Evolutionary conservation across 2,329 filamentous ascomycete species (phyloP), one percentile per base, ranked within the genome.

Genomic region (Fusarium sp.): DNA sequence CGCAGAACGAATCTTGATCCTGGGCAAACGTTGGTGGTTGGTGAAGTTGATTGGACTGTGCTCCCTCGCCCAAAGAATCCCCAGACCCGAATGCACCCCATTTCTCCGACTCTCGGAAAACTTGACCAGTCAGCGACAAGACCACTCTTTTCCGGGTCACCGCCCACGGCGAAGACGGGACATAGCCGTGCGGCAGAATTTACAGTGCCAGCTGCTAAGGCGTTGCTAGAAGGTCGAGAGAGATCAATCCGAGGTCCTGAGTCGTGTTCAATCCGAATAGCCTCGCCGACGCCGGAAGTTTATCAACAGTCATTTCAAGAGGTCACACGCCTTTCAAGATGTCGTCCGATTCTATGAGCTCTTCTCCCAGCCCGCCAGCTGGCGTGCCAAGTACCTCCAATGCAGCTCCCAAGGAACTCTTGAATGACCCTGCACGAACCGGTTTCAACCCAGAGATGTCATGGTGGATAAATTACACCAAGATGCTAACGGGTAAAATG

Each of bases 391-490:
- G 61, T 46, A 55, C 60, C 18, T 56, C 68, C 26, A 40, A 53
- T 58, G 38, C 58, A 61, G 55, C 40, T n/a, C 64, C 72, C 53
- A 76, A 74, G 63, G 77, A 83, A 76, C 79, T 87, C 72, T 72
- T 82, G 69, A 90, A 90, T 78, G 86, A 90, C 78, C 88, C 88
- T 42, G 78, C 83, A 61, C 83, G 86, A 68, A 90, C 88, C 22
- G 88, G 88, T 70, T 91, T 90, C 83, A 87, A 90, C 79, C 88
- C 89, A 52, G 74, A 83, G 71, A 85, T 83, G 45, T 80, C 81
- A 66, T 88, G 86, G 85, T 97, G 93, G 91, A 87, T 91, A 78
- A 97, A 92, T 83, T 92, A 94, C 84, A 98, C 97, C 86, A 88
- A 88, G 74, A 92, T 95, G 80, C 84, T 97, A 50, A 89, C 92